A percentile compares a stretch with the other conserved stretches of the same genome.
These are phyloP conservation scores for Scheffersomyces amazonensis DNA, from an alignment of 805 yeast species.

Conservation along the genomic window DNA sequence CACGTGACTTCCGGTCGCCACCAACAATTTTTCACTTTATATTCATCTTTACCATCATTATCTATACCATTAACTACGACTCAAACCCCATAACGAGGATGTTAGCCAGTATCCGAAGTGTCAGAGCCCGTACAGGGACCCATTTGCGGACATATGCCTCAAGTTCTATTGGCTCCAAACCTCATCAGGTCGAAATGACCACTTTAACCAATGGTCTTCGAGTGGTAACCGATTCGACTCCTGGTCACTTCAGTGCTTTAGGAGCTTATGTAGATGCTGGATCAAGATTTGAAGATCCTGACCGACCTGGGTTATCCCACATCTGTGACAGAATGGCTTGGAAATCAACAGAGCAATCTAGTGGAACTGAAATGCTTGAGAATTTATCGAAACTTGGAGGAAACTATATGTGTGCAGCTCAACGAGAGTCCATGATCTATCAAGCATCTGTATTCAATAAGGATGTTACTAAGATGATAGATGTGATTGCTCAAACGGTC, in stretches of 20 bases:
- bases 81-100: too few species aligned
- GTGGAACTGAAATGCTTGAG: slow-evolving; percentile 71
- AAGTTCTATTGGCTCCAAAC: too few species aligned
- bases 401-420: slow-evolving; percentile 87
- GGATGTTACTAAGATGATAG: slow-evolving; percentile 78
- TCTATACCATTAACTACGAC: too few species aligned
- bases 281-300: slow-evolving; percentile 68
- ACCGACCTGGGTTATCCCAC: slow-evolving; percentile 73
- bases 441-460: slow-evolving; percentile 92
- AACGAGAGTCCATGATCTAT: slow-evolving; percentile 87
- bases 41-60: too few species aligned
- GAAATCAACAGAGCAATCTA: slow-evolving; percentile 58
- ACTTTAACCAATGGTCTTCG: slow-evolving; percentile 72
- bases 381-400: slow-evolving; percentile 83
- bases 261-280: slow-evolving; percentile 93
- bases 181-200: slow-evolving; percentile 29
- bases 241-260: slow-evolving; percentile 87
- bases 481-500: slow-evolving; percentile 74
- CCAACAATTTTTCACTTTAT: too few species aligned
- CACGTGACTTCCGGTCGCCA: too few species aligned
- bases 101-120: too few species aligned
- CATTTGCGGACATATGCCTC: too few species aligned
- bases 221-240: slow-evolving; percentile 79
- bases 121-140: too few species aligned
- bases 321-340: slow-evolving; percentile 83